Conservation (phyloP, 768 basidiomycete genomes). For the Chlorophyllum brunneum region DNA sequence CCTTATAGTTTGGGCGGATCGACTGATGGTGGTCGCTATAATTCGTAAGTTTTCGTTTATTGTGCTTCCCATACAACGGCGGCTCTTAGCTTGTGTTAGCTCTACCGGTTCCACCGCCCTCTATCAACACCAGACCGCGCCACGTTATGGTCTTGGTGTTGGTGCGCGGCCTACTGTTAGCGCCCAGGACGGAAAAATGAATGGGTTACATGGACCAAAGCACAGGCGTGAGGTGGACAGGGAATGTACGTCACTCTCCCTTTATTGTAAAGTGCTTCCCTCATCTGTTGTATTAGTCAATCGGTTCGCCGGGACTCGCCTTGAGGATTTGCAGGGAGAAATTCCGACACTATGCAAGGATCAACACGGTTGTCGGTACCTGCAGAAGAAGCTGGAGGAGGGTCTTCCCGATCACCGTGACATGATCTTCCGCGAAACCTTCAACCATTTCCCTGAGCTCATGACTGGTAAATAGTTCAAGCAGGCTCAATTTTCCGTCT, state of each 20-base stretch:
- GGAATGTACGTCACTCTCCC: constrained; percentile 50
- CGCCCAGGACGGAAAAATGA: constrained; percentile 74
- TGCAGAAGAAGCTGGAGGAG: constrained; percentile 99
- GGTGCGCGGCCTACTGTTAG: constrained; percentile 47
- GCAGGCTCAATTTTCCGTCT: constrained; percentile 6
- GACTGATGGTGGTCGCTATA: constrained; percentile 51
- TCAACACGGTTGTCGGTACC: constrained; percentile 96
- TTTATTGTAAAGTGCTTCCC: neutral
- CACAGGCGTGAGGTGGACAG: constrained; percentile 93
- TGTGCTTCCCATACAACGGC: constrained; percentile 19
- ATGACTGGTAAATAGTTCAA: constrained; percentile 75
- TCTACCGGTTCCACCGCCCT: neutral
- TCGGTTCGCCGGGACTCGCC: constrained; percentile 91
- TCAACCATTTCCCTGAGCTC: constrained; percentile 93
- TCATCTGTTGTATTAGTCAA: constrained; percentile 57
- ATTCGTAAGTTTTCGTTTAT: constrained; percentile 54
- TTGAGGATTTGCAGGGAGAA: constrained; percentile 95
- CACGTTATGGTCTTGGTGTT: constrained; percentile 70
- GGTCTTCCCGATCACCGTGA: constrained; percentile 93
- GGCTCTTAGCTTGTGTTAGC: constrained; percentile 30
- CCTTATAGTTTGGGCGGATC: constrained; percentile 46
- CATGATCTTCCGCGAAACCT: constrained; percentile 99
- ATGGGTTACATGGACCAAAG: constrained; percentile 87
- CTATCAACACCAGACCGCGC: constrained; percentile 66
- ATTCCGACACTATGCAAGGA: constrained; percentile 95